Evolutionary conservation across 331 rosid species (phyloP), one percentile per base, ranked within the genome.

Genomic region (Saraca asoca): DNA sequence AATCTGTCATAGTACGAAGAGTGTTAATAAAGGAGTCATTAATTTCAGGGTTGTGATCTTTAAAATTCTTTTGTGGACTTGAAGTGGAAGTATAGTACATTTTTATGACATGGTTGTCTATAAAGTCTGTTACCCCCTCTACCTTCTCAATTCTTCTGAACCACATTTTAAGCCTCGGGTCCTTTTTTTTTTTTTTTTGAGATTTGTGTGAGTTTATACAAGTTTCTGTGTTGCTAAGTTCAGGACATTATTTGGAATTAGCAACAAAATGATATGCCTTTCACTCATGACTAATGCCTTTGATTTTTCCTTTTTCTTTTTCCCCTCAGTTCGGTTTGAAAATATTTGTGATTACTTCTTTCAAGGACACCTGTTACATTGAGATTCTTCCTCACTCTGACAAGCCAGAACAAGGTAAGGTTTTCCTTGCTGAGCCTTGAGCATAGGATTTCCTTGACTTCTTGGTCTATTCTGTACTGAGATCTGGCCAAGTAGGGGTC

Each of bases 281-380:
- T 68, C 54, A 59, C 64, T 48, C 50, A 69, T 15, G 62, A 72
- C 71, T 75, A 19, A 67, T 37, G 4, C 65, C 24, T 58, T 69
- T 57, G 6, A 68, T 12, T 17, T 64, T 59, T 45, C 52, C 41
- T 55, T 51, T 53, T 16, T 51, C 35, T 66, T 44, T 68, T 64
- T 79, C 64, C 48, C 64, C 80, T 63, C 87, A 90, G 96, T 85
- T 71, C 66, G 88, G 76, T 8, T 84, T 80, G 80, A 82, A 72
- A 59, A 87, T 90, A 37, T 78, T 85, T 37, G 80, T 90, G 76
- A 61, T 90, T 29, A 83, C 96, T 69, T 90, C 96, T 42, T 90
- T 90, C 74, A 85, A 90, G 85, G 92, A 87, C 63, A 84, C 90
- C 6, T 83, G 84, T 79, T 85, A 81, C 88, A 82, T 87, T 68